phyloP scores from a whole-genome alignment of 2,329 filamentous ascomycete genomes.

The Microsporum canis region DNA sequence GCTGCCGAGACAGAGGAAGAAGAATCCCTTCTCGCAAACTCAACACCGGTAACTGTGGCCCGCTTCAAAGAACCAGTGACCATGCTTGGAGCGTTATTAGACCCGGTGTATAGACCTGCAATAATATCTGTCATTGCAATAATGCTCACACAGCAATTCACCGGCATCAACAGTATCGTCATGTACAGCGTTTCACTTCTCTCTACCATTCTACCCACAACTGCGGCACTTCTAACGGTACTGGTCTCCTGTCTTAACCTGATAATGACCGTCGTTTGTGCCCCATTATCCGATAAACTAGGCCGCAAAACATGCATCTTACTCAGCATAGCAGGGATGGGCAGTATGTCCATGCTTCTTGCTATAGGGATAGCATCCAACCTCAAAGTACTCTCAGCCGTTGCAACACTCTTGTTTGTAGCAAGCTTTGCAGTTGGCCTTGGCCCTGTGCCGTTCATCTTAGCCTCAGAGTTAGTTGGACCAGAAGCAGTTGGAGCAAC shows the following conservation, averaged over 20 bases:
- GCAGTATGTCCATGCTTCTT: conserved; percentile 61
- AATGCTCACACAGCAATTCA: conserved; percentile 87
- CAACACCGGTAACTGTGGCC: conserved; percentile 53
- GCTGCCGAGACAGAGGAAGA: conserved; percentile 43
- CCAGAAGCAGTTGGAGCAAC: conserved; percentile 84
- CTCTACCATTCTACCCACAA: conserved; percentile 65
- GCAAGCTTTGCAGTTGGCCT: conserved; percentile 81
- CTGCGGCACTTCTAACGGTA: conserved; percentile 74
- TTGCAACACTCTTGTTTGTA: conserved; percentile 76
- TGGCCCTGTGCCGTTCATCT: conserved; percentile 87
- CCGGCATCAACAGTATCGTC: conserved; percentile 91
- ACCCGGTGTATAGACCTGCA: conserved; percentile 58
- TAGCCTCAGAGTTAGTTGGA: conserved; percentile 80
- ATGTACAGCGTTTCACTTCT: conserved; percentile 96
- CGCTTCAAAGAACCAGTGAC: conserved; percentile 54
- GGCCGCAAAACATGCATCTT: conserved; percentile 80
- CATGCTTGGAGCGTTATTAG: conserved; percentile 51
- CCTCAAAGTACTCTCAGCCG: conserved; percentile 62
- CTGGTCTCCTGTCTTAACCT: conserved; percentile 80
- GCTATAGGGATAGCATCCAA: conserved; percentile 67
- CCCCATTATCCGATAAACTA: conserved; percentile 74
- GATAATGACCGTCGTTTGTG: conserved; percentile 65
- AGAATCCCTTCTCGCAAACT: conserved; percentile 50
- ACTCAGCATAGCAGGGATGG: conserved; percentile 74
- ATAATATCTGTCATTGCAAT: conserved; percentile 77